Evolutionary conservation across 2,329 filamentous ascomycete species (phyloP).

Genomic region (Bisporella sp.): DNA sequence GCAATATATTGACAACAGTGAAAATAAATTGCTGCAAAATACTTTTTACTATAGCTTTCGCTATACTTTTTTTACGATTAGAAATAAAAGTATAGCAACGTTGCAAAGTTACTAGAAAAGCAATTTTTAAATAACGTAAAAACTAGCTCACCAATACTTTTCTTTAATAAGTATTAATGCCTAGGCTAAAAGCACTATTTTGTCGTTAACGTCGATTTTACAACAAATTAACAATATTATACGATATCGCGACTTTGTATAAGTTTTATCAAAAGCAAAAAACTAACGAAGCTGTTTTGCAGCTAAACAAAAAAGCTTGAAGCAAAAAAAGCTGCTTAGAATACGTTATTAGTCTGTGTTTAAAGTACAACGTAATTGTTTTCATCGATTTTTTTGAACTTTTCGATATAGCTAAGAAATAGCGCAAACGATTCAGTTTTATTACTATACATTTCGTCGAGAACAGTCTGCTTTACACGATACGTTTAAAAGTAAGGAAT

Average conservation of each 20-base stretch:
- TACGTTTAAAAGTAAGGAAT: not conserved
- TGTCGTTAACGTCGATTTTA: not conserved
- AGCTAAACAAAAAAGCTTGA: too few relatives aligned
- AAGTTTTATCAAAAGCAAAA: not conserved
- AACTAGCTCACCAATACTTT: not conserved
- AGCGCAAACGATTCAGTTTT: not conserved
- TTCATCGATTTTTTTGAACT: not conserved
- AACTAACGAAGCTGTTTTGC: too few relatives aligned
- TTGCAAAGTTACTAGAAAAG: not conserved
- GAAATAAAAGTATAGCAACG: not conserved
- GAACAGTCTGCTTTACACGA: not conserved
- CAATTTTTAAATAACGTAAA: not conserved
- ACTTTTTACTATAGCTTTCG: not conserved
- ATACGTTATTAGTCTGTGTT: not conserved
- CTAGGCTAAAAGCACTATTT: not conserved
- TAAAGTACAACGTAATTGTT: not conserved
- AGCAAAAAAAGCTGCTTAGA: not conserved
- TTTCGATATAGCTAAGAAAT: not conserved
- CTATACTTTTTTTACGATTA: not conserved
- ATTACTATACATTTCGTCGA: not conserved
- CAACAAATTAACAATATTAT: not conserved
- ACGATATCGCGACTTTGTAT: not conserved
- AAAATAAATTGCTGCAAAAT: not conserved
- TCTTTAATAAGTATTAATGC: not conserved
- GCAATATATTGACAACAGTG: not conserved